Conservation (phyloP, 768 basidiomycete genomes). For the Pseudohyphozyma bogoriensis region DNA sequence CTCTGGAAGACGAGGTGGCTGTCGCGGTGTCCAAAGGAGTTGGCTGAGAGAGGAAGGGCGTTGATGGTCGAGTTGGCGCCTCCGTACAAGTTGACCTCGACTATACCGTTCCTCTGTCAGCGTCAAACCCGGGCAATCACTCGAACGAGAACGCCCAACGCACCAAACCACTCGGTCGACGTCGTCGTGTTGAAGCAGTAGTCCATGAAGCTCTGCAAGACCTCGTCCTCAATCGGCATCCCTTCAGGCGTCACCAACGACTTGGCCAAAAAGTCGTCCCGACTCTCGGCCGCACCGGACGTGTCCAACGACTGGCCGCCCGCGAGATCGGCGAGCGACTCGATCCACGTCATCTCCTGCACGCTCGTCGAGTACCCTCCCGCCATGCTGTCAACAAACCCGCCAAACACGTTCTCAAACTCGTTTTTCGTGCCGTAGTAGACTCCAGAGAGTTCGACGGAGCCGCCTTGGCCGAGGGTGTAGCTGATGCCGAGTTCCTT, state of each 20-base stretch:
- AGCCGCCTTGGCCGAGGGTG: conserved; percentile 3
- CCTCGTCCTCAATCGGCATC: conserved; percentile 12
- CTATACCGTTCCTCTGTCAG: neutral
- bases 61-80: conserved; percentile 28
- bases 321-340: conserved; percentile 1
- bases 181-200: conserved; percentile 16
- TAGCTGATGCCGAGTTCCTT: conserved; percentile 15
- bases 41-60: conserved; percentile 4
- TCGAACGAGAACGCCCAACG: neutral
- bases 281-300: neutral
- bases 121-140: too few species aligned
- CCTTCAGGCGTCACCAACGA: conserved; percentile 24
- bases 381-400: neutral
- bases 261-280: conserved; percentile 32
- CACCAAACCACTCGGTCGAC: conserved; percentile 28
- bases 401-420: neutral
- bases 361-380: neutral
- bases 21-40: conserved; percentile 27
- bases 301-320: conserved; percentile 12
- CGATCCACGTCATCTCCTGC: conserved; percentile 7
- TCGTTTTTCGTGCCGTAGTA: conserved; percentile 2
- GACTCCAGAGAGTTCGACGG: conserved; percentile 3
- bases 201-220: conserved; percentile 15
- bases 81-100: conserved; percentile 26
- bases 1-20: conserved; percentile 27